phyloP scores from a whole-genome alignment of 352 stramenopile species.

The Aphanomyces invadans region DNA sequence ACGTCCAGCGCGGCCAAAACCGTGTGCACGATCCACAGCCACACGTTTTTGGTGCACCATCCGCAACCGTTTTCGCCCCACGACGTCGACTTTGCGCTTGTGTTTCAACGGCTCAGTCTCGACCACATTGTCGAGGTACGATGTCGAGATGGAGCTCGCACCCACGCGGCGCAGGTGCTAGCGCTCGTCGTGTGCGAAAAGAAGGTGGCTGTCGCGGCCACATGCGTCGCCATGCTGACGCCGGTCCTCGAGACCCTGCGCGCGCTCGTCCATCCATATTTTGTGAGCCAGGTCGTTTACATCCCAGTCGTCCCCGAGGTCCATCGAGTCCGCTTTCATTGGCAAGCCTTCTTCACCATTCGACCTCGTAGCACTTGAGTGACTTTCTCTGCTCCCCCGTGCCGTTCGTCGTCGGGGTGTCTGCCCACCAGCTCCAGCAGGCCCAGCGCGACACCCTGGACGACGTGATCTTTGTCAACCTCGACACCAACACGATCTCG shows the following conservation, averaged over 20 bases:
- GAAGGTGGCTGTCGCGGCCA: conserved; percentile 56
- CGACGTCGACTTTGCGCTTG: conserved; percentile 60
- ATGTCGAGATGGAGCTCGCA: background rate
- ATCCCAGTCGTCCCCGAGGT: conserved; percentile 62
- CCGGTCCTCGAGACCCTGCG: conserved; percentile 55
- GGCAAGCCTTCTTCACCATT: too few relatives aligned
- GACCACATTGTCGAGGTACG: conserved; percentile 62
- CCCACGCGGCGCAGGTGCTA: conserved; percentile 22
- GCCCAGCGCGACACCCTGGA: conserved; percentile 38
- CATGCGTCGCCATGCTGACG: conserved; percentile 48
- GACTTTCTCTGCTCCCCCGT: conserved; percentile 69
- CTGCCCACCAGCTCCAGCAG: conserved; percentile 30
- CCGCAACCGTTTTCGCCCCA: conserved; percentile 34
- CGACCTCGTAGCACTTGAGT: conserved; percentile 48
- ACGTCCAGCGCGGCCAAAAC: conserved; percentile 30
- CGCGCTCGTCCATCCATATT: conserved; percentile 44
- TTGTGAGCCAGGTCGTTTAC: conserved; percentile 68
- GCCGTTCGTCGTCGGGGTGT: conserved; percentile 71
- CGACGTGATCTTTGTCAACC: conserved; percentile 57
- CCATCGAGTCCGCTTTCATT: too few relatives aligned
- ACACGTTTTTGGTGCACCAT: conserved; percentile 31
- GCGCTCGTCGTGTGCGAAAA: conserved; percentile 62
- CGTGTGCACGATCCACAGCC: conserved; percentile 36
- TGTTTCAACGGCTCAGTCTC: conserved; percentile 57
- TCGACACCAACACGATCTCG: conserved; percentile 54